Conservation (phyloP, 495 filamentous ascomycete genomes). For the Neurospora tetraspora region DNA sequence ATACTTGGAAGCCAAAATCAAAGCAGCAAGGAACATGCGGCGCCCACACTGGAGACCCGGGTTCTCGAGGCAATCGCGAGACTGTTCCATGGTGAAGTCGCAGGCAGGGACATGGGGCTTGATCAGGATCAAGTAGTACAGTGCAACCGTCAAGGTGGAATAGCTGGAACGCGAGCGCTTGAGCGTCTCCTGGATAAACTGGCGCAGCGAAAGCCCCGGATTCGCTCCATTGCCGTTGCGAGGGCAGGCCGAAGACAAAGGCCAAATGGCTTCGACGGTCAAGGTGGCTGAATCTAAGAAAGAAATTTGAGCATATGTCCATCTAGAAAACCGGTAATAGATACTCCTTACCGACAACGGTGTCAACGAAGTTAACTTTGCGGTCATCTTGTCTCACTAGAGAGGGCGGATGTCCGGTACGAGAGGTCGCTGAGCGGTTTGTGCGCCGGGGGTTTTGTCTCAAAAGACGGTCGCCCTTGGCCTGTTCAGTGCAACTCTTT, state of each 20-base stretch:
- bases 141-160: slow-evolving; percentile 89
- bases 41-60: slow-evolving; percentile 92
- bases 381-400: slow-evolving; percentile 86
- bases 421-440: slow-evolving; percentile 38
- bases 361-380: slow-evolving; percentile 93
- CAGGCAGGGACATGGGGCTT: slow-evolving; percentile 77
- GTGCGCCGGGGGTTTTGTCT: slow-evolving; percentile 79
- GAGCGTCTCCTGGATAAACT: slow-evolving; percentile 95
- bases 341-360: slow-evolving; percentile 84
- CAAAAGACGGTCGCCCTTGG: slow-evolving; percentile 45
- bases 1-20: slow-evolving; percentile 94
- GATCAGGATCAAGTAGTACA: slow-evolving; percentile 93
- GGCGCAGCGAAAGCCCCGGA: slow-evolving; percentile 79
- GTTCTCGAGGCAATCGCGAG: slow-evolving; percentile 57
- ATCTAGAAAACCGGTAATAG: slow-evolving; percentile 2
- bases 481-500: slow-evolving; percentile 8
- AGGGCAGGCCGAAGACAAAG: slow-evolving; percentile 54
- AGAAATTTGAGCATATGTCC: slow-evolving; percentile 20
- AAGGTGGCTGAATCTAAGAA: slow-evolving; percentile 86
- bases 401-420: slow-evolving; percentile 63
- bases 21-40: slow-evolving; percentile 89
- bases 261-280: slow-evolving; percentile 97
- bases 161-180: slow-evolving; percentile 92
- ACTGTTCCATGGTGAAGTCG: slow-evolving; percentile 80
- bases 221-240: slow-evolving; percentile 47